These are phyloP conservation scores for Myrica gale DNA, from an alignment of 306 rosid species.

Conservation along the genomic window DNA sequence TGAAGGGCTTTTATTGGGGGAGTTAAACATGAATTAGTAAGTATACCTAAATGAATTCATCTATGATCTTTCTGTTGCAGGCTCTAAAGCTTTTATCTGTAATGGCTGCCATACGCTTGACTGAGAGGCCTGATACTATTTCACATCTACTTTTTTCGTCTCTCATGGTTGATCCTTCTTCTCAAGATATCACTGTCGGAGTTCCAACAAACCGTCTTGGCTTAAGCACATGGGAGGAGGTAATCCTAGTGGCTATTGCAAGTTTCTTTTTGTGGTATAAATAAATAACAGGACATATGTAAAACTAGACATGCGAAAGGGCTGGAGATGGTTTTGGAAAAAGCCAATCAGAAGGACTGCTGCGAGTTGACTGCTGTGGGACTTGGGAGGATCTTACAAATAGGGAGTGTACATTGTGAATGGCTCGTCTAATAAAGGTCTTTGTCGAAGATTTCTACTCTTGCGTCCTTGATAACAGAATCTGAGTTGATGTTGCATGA, in stretches of 20 bases:
- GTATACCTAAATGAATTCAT: constrained; percentile 21
- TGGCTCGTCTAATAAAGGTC: too few relatives aligned
- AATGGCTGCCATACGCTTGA: constrained; percentile 80
- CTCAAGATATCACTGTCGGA: constrained; percentile 36
- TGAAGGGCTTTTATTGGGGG: not conserved
- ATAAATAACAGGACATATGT: too few relatives aligned
- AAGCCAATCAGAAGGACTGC: too few relatives aligned
- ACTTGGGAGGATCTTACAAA: too few relatives aligned
- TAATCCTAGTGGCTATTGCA: constrained; percentile 31
- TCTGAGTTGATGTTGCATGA: too few relatives aligned
- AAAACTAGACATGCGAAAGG: too few relatives aligned
- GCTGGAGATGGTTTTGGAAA: too few relatives aligned
- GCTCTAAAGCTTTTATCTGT: constrained; percentile 70
- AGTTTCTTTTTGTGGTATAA: too few relatives aligned
- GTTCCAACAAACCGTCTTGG: constrained; percentile 65
- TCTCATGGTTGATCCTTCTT: constrained; percentile 52
- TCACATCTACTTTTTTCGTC: constrained; percentile 53
- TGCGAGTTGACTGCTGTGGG: too few relatives aligned
- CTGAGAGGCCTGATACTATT: constrained; percentile 70
- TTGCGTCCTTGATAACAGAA: too few relatives aligned
- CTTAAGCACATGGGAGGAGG: constrained; percentile 90
- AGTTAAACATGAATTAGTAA: not conserved
- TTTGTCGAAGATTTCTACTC: too few relatives aligned
- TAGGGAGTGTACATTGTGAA: too few relatives aligned
- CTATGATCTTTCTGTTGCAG: constrained; percentile 42